Conservation (phyloP, 2,329 filamentous ascomycete genomes). For the Aureobasidium sp. region DNA sequence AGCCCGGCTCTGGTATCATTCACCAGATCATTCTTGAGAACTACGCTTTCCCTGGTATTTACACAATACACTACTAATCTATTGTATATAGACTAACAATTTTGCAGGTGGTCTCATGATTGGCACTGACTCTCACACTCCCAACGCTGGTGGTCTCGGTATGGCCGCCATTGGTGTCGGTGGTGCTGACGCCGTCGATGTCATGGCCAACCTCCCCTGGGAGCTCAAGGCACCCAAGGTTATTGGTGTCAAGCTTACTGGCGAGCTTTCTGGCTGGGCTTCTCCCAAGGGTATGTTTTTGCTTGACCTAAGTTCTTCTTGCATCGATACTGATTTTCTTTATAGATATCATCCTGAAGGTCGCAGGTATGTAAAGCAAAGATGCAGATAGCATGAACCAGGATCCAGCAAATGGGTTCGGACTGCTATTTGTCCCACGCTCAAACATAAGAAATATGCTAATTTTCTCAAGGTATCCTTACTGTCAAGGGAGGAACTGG, state of each 20-base stretch:
- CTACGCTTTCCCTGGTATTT: constrained; percentile 98
- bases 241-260: constrained; percentile 92
- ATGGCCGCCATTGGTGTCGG: constrained; percentile 94
- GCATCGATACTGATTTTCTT: background rate
- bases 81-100: no score
- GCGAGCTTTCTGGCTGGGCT: constrained; percentile 82
- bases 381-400: no score
- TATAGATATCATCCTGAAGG: constrained; percentile 89
- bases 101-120: no score
- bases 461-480: no score
- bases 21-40: constrained; percentile 98
- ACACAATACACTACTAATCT: no score
- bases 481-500: constrained; percentile 98
- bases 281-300: constrained; percentile 68
- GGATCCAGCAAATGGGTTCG: no score
- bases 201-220: constrained; percentile 96
- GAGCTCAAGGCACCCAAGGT: constrained; percentile 96
- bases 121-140: constrained; percentile 85
- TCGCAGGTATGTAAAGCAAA: no score
- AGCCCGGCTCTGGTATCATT: constrained; percentile 96
- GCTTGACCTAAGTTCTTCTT: background rate
- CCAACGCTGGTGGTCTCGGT: constrained; percentile 92
- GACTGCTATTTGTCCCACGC: no score
- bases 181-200: constrained; percentile 96
- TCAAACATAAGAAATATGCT: no score